Percentiles rank a stretch among this genome's conserved stretches.
Conservation (phyloP, 2,329 filamentous ascomycete genomes). For the Erysiphe neolycopersici region DNA sequence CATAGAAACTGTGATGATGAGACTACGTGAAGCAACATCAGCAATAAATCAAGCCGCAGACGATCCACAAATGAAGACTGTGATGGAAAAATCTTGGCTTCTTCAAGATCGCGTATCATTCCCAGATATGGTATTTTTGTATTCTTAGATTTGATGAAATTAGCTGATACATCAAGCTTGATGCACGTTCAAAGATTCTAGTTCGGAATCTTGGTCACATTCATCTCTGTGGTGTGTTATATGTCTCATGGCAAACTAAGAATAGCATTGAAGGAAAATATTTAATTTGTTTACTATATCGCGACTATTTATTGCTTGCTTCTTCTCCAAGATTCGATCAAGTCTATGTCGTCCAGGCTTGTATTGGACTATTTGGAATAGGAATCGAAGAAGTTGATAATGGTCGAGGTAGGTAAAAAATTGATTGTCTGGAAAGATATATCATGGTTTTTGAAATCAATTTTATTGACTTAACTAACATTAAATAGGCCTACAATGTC, state of each 20-base stretch:
- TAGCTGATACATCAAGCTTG: constrained; percentile 12
- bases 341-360: constrained; percentile 47
- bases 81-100: constrained; percentile 59
- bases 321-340: constrained; percentile 34
- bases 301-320: constrained; percentile 52
- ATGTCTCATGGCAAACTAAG: constrained; percentile 55
- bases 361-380: constrained; percentile 37
- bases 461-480: not conserved
- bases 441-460: not conserved
- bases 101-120: constrained; percentile 63
- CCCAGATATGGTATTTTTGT: constrained; percentile 32
- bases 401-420: constrained; percentile 28
- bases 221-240: constrained; percentile 54
- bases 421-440: not conserved
- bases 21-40: constrained; percentile 45
- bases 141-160: not conserved
- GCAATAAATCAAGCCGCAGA: constrained; percentile 70
- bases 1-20: constrained; percentile 44
- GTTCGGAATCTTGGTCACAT: constrained; percentile 61
- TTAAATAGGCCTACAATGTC: constrained; percentile 50
- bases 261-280: constrained; percentile 48
- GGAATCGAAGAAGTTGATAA: constrained; percentile 50
- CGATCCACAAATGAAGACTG: constrained; percentile 38
- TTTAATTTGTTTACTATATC: constrained; percentile 66
- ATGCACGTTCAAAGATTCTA: constrained; percentile 29